These are phyloP conservation scores for Lotus japonicus DNA, from an alignment of 306 rosid species.

Conservation along the genomic window DNA sequence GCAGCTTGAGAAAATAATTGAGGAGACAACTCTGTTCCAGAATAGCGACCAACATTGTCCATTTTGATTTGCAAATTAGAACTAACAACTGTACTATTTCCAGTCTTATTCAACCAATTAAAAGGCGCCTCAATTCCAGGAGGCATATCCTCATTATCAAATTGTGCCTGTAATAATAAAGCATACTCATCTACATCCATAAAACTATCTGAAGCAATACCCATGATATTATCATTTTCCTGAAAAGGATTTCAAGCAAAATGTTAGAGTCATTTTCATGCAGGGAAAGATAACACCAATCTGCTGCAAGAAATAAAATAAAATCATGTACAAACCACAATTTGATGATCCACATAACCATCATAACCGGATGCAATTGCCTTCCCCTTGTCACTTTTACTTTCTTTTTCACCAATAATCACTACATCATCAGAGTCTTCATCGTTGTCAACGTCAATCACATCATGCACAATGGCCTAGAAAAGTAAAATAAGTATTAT, in stretches of 20 bases:
- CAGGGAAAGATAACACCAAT: too few relatives aligned
- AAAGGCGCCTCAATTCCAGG: too few relatives aligned
- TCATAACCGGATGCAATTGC: too few relatives aligned
- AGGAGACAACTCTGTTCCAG: slow-evolving; percentile 21
- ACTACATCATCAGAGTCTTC: slow-evolving; percentile 44
- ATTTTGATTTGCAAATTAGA: slow-evolving; percentile 29
- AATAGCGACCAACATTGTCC: slow-evolving; percentile 21
- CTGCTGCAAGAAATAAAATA: too few relatives aligned
- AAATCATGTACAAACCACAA: too few relatives aligned
- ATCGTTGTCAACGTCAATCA: slow-evolving; percentile 60
- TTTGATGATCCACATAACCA: too few relatives aligned
- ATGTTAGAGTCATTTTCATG: too few relatives aligned
- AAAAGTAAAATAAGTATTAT: slow-evolving; percentile 8
- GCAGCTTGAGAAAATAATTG: slow-evolving; percentile 27
- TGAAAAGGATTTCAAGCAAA: too few relatives aligned
- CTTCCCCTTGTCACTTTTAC: too few relatives aligned
- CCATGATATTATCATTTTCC: too few relatives aligned
- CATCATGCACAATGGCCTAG: slow-evolving; percentile 43
- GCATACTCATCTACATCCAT: slow-evolving; percentile 43
- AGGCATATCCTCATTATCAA: slow-evolving; percentile 66
- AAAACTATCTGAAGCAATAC: too few relatives aligned
- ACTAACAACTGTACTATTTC: slow-evolving; percentile 4
- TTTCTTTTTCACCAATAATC: slow-evolving; percentile 28
- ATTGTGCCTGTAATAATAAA: slow-evolving; percentile 51
- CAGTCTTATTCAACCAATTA: too few relatives aligned